Conservation (phyloP, 495 filamentous ascomycete genomes). For the Trichoderma asperelloides region DNA sequence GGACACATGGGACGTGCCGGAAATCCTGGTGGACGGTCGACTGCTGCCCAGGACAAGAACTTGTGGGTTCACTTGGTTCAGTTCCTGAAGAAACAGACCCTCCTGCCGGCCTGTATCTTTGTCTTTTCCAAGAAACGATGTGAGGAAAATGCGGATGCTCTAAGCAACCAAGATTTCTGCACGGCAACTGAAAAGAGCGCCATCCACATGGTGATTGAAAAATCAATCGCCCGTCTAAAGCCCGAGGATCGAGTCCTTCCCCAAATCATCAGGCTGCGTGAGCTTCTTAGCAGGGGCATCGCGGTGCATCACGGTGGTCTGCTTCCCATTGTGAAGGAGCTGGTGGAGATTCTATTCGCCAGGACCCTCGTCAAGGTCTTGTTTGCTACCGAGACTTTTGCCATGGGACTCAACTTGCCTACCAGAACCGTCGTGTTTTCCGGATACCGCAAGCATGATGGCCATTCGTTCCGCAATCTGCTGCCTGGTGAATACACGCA, state of each 20-base stretch:
- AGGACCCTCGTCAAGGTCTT: conserved; percentile 90
- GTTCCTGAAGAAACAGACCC: conserved; percentile 73
- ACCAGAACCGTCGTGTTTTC: conserved; percentile 97
- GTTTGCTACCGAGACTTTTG: conserved; percentile 97
- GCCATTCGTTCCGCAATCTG: conserved; percentile 80
- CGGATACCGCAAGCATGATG: conserved; percentile 92
- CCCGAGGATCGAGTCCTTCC: conserved; percentile 82
- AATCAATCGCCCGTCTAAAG: conserved; percentile 85
- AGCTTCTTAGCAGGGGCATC: conserved; percentile 78
- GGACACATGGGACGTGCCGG: conserved; percentile 86
- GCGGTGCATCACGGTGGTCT: conserved; percentile 96
- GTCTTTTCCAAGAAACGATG: conserved; percentile 97
- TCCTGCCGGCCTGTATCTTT: conserved; percentile 91
- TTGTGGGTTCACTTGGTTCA: conserved; percentile 96
- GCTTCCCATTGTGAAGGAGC: conserved; percentile 93
- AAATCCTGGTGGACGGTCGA: conserved; percentile 71
- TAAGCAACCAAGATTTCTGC: conserved; percentile 90
- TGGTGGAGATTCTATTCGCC: conserved; percentile 95
- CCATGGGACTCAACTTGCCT: conserved; percentile 94
- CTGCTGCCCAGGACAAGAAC: conserved; percentile 85
- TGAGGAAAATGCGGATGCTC: conserved; percentile 90
- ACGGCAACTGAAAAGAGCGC: conserved; percentile 88
- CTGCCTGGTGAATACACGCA: conserved; percentile 96
- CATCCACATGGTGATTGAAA: conserved; percentile 96
- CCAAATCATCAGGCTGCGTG: conserved; percentile 80